Evolutionary conservation across 1,284 basidiomycete species (phyloP).

Genomic region (Melampsora americana): DNA sequence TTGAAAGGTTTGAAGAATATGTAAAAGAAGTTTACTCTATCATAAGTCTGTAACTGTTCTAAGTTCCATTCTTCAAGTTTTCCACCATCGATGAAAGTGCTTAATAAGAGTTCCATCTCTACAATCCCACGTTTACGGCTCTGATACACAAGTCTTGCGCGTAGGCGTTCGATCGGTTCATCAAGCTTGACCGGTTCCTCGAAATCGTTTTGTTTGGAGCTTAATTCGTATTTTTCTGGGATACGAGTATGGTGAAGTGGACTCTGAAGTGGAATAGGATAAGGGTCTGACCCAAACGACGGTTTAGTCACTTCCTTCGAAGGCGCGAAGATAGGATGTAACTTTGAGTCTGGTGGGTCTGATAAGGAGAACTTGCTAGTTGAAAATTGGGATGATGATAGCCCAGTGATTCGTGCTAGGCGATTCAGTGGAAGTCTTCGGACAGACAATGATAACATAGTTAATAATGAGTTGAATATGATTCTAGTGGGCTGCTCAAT

Average conservation of each 20-base stretch:
- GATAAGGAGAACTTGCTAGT: too few species aligned
- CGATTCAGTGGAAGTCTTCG: too few species aligned
- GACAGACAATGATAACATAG: too few species aligned
- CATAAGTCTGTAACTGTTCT: constrained; percentile 80
- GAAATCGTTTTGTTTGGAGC: constrained; percentile 1
- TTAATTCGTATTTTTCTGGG: background rate
- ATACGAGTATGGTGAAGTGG: constrained; percentile 21
- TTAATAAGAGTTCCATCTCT: constrained; percentile 85
- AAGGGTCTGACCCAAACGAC: constrained; percentile 29
- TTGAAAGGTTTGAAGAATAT: background rate
- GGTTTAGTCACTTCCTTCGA: constrained; percentile 2
- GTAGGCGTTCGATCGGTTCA: constrained; percentile 62
- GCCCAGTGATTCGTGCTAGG: too few species aligned
- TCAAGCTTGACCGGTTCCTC: constrained; percentile 28
- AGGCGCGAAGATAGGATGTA: constrained; percentile 28
- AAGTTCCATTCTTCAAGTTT: constrained; percentile 64
- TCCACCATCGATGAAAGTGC: constrained; percentile 83
- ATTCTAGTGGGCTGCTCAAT: too few species aligned
- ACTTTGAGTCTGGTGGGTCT: background rate
- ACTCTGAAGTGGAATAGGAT: constrained; percentile 36
- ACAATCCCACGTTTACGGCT: constrained; percentile 90
- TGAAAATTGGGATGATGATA: too few species aligned
- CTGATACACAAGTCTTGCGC: constrained; percentile 88
- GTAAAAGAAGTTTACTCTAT: constrained; percentile 66
- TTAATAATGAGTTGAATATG: too few species aligned